A percentile compares a stretch with the other conserved stretches of the same genome.
These are phyloP conservation scores for Jackrogersella multiformis DNA, from an alignment of 495 filamentous ascomycete genomes.

Conservation along the genomic window DNA sequence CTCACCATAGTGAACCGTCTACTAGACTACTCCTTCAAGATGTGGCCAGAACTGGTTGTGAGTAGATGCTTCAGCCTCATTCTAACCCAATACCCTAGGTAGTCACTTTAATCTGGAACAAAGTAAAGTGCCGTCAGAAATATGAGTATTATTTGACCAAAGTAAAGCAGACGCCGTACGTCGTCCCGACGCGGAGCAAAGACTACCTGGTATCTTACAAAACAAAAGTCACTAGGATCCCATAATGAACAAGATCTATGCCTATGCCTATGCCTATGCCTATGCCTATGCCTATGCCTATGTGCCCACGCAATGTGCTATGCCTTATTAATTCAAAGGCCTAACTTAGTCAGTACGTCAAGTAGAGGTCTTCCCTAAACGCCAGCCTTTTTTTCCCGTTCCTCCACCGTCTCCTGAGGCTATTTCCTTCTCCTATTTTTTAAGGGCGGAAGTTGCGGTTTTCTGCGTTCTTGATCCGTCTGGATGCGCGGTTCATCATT, in stretches of 20 bases:
- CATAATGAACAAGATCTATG: background rate
- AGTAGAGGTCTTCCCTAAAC: slow-evolving; percentile 8
- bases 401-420: background rate
- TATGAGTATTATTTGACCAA: background rate
- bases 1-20: background rate
- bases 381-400: background rate
- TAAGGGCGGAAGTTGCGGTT: slow-evolving; percentile 37
- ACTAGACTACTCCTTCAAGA: background rate
- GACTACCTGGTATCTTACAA: slow-evolving; percentile 12
- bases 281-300: background rate
- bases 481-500: slow-evolving; percentile 71
- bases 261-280: slow-evolving; percentile 2
- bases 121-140: too few species aligned
- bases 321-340: slow-evolving; percentile 6
- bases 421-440: background rate
- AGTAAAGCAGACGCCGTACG: background rate
- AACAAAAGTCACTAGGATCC: background rate
- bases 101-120: too few species aligned
- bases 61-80: background rate
- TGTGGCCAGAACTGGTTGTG: background rate
- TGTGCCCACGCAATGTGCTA: background rate
- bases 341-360: background rate
- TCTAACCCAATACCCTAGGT: too few species aligned
- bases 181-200: background rate
- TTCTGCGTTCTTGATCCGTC: slow-evolving; percentile 69